Base-by-base conservation (phyloP, 2,329 filamentous ascomycete species). In the Paraphoma sp. region DNA sequence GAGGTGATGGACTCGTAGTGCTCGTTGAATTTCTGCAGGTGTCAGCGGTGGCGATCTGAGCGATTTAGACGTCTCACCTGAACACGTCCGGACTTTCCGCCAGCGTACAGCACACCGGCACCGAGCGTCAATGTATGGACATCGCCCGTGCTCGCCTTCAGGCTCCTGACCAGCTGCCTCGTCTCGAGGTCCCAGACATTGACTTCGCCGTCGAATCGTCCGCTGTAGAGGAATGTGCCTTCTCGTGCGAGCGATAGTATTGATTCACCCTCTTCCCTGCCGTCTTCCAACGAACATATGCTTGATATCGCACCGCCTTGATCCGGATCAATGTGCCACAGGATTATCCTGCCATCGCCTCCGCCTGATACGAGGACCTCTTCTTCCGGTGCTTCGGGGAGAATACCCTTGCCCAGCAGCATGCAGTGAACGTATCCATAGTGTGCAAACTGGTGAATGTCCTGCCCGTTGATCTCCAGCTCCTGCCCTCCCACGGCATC, bases 181-280 rank as follows among this genome's bases (percentile, higher is more conserved):
- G 95, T 98, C 72, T 98, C 94, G 12, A 99, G 83, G 73, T 99
- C 96, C 94, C 96, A 99, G 10, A 99, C 86, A 73, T 98, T 94
- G 57, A 99, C 87, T 48, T 96, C 86, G 18, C 95, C 96, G 40
- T 91, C 88, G 1, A 93, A 85, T 65, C 96, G 90, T 45, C 95
- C 95, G 56, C 91, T 92, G 72, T 98, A 99, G 4, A 99, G 83
- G 63, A 99, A 96, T 0, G 93, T 93, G 0, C 92, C 93, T 60
- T 98, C 93, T 2, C 96, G 84, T 5, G 91, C 89, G 50, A 99
- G 83, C 0, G 92, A 95, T 56, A 97, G 81, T 1, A 90, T 85
- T 1, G 85, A 83, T 54, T 86, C 84, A n/a, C 83, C 84, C 63
- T 82, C 81, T 55, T 83, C 81, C 47, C 81, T 70, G 2, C 83